Evolutionary conservation across 305 asterid species (phyloP).

Genomic region (Euphrasia arctica): DNA sequence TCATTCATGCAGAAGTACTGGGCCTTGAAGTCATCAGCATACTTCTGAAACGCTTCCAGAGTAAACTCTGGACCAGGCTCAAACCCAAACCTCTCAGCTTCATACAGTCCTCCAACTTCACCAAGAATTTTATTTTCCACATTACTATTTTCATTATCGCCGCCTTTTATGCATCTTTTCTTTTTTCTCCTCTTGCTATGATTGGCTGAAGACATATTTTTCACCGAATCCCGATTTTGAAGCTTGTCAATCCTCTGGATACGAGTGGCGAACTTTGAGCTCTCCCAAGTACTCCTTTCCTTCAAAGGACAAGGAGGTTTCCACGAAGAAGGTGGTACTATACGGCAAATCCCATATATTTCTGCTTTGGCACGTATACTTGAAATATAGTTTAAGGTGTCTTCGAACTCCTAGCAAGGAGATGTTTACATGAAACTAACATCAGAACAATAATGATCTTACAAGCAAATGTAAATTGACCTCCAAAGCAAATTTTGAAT

Average conservation of each 20-base stretch:
- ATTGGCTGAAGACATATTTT: conserved; percentile 49
- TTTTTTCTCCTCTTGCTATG: conserved; percentile 44
- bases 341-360: conserved; percentile 78
- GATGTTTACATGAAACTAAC: too few relatives aligned
- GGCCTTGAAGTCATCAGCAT: conserved; percentile 67
- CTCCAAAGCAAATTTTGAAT: too few relatives aligned
- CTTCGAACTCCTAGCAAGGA: conserved; percentile 60
- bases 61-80: conserved; percentile 83
- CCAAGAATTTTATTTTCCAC: conserved; percentile 37
- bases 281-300: conserved; percentile 55
- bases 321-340: conserved; percentile 87
- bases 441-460: too few relatives aligned
- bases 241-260: conserved; percentile 78
- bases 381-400: conserved; percentile 66
- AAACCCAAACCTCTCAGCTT: conserved; percentile 72
- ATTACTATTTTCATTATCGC: conserved; percentile 9
- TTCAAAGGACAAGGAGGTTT: conserved; percentile 76
- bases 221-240: conserved; percentile 67
- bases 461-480: conserved; percentile 13
- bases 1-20: conserved; percentile 52
- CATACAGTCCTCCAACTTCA: conserved; percentile 38
- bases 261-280: conserved; percentile 63
- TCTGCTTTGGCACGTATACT: conserved; percentile 76
- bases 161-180: conserved; percentile 46
- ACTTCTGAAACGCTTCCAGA: conserved; percentile 65